phyloP scores from a whole-genome alignment of 129 eudicot species.

The Helichrysum umbraculigerum region DNA sequence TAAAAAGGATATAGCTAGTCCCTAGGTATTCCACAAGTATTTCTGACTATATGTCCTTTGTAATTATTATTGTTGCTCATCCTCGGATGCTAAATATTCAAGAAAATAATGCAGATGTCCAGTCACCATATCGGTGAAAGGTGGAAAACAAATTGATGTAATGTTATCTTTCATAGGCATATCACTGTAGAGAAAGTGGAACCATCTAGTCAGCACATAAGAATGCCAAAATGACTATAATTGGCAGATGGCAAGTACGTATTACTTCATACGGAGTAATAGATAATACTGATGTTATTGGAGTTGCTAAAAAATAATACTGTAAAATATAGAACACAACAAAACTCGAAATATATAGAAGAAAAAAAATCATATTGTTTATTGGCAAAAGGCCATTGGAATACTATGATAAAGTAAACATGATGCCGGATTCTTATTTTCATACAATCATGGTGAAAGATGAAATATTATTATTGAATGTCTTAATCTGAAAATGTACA shows the following conservation, averaged over 20 bases:
- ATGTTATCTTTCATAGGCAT: slow-evolving; percentile 8
- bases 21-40: neutral
- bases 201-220: neutral
- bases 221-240: slow-evolving; percentile 15
- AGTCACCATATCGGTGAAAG: slow-evolving; percentile 6
- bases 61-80: neutral
- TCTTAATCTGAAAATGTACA: no score
- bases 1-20: neutral
- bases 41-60: neutral
- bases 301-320: slow-evolving; percentile 24
- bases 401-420: slow-evolving; percentile 18
- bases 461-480: neutral
- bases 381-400: slow-evolving; percentile 1
- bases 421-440: no score
- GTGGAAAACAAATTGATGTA: neutral
- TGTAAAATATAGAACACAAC: no score
- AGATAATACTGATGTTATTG: slow-evolving; percentile 6
- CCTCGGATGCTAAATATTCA: neutral
- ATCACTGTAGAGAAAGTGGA: neutral
- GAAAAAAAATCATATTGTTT: neutral
- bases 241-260: neutral
- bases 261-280: neutral
- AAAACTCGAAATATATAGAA: neutral
- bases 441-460: neutral
- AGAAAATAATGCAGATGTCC: neutral